Evolutionary conservation across 2,329 filamentous ascomycete genomes (phyloP).

Genomic region (Fusarium papillatum): DNA sequence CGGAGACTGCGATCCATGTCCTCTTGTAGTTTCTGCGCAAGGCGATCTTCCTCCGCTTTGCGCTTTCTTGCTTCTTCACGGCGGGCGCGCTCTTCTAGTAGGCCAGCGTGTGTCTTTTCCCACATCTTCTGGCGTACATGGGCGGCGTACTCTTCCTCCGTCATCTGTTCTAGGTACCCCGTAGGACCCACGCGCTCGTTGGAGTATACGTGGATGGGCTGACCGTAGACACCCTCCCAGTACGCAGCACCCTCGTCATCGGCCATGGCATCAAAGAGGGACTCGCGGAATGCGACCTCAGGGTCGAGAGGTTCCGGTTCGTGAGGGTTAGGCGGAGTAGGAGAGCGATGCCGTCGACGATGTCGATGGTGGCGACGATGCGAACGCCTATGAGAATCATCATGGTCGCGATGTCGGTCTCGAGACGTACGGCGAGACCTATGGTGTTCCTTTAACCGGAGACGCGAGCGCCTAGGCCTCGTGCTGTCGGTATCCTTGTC

Average conservation of each 20-base stretch:
- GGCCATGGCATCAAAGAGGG: constrained; percentile 95
- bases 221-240: constrained; percentile 97
- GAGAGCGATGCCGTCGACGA: constrained; percentile 55
- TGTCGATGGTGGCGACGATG: constrained; percentile 48
- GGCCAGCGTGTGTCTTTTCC: constrained; percentile 90
- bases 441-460: constrained; percentile 50
- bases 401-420: constrained; percentile 38
- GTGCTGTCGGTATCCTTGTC: constrained; percentile 39
- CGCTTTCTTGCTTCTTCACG: constrained; percentile 67
- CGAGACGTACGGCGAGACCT: constrained; percentile 45
- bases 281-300: constrained; percentile 88
- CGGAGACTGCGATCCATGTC: constrained; percentile 79
- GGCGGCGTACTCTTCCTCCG: constrained; percentile 90
- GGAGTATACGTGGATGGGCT: constrained; percentile 88
- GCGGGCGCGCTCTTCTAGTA: constrained; percentile 81
- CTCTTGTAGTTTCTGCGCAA: constrained; percentile 65
- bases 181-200: constrained; percentile 58
- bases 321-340: constrained; percentile 62
- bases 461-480: constrained; percentile 47
- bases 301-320: constrained; percentile 69
- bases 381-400: constrained; percentile 35
- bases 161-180: constrained; percentile 84
- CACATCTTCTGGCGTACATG: constrained; percentile 94
- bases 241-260: constrained; percentile 97
- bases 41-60: constrained; percentile 64